Base-by-base conservation (phyloP, 148 eudicot species). In the Salicornia ramosissima region DNA sequence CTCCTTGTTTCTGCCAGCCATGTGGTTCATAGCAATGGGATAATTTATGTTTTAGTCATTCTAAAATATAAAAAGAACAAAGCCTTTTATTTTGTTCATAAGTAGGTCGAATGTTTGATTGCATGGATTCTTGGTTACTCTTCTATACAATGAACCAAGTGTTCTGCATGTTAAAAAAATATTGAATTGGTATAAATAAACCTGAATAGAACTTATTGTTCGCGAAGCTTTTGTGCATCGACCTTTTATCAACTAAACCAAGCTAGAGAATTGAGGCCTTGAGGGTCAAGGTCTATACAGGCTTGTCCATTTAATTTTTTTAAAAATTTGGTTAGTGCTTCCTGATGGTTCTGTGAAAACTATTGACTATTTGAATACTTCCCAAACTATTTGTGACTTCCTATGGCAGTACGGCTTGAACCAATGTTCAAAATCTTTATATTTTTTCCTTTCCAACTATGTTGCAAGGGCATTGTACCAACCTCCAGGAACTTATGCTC, bases 51-150 rank as follows among this genome's bases (percentile, higher is more conserved):
- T 2, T 21, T 15, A 61, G 53, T 62, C 63, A 39, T 14, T 19
- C 29, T 56, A 52, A 52, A 50, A 51, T 18, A 21, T 18, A 16
- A 3, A 2, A 43, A 39, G 7, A 1, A 6, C 19, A 3, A 16
- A 18, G 53, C 22, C 19, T 8, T 22, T n/a, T n/a, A n/a, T n/a
- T n/a, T n/a, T n/a, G n/a, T n/a, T n/a, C n/a, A n/a, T n/a, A n/a
- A n/a, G n/a, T n/a, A n/a, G n/a, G n/a, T 49, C 6, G 1, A 22
- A 9, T n/a, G 31, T 46, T 47, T 71, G 47, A 21, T 13, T 14
- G 16, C 31, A 31, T 33, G 5, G 25, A 31, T 49, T 40, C 24
- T 70, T 70, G 65, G 49, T 45, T 58, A 18, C 57, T 68, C 40
- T 21, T 19, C 26, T 5, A 18, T 13, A 18, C 21, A 31, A 10